These are phyloP conservation scores for Talaromyces sp. DNA, from an alignment of 2,329 filamentous ascomycete genomes.

Conservation along the genomic window DNA sequence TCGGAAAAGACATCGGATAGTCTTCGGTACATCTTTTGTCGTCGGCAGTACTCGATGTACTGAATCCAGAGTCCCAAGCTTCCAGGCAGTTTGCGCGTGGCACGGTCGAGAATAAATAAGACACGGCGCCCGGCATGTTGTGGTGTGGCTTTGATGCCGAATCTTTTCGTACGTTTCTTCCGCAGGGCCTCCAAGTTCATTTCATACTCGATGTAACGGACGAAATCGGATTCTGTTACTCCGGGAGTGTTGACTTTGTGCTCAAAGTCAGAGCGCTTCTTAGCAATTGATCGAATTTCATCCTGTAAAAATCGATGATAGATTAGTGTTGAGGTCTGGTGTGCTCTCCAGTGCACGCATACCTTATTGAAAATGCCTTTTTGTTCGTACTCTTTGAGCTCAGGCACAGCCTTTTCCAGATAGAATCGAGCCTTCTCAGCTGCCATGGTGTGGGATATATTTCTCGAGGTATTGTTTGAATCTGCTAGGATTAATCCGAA, in stretches of 20 bases:
- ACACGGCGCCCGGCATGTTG: constrained; percentile 76
- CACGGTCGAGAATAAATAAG: constrained; percentile 85
- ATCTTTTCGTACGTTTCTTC: constrained; percentile 74
- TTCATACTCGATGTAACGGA: constrained; percentile 73
- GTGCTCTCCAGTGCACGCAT: constrained; percentile 17
- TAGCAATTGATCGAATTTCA: constrained; percentile 83
- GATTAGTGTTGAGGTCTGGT: constrained; percentile 10
- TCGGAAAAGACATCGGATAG: constrained; percentile 59
- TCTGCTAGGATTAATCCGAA: not conserved
- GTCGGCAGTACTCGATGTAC: constrained; percentile 77
- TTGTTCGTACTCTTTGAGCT: constrained; percentile 85
- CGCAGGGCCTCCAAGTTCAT: constrained; percentile 70
- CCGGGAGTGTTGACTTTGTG: constrained; percentile 83
- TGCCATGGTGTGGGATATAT: constrained; percentile 58
- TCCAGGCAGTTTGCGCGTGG: constrained; percentile 77
- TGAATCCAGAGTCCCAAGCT: constrained; percentile 81
- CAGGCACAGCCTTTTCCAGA: constrained; percentile 85
- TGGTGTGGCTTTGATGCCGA: constrained; percentile 70
- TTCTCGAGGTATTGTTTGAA: not conserved
- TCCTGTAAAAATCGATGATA: constrained; percentile 54
- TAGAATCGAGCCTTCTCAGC: constrained; percentile 94
- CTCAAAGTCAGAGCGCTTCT: constrained; percentile 89
- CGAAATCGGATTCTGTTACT: constrained; percentile 72
- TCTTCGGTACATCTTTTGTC: constrained; percentile 62
- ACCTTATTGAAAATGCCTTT: constrained; percentile 87